Conservation (phyloP, 202 grass and related monocot genomes). For the Carex sylvatica region DNA sequence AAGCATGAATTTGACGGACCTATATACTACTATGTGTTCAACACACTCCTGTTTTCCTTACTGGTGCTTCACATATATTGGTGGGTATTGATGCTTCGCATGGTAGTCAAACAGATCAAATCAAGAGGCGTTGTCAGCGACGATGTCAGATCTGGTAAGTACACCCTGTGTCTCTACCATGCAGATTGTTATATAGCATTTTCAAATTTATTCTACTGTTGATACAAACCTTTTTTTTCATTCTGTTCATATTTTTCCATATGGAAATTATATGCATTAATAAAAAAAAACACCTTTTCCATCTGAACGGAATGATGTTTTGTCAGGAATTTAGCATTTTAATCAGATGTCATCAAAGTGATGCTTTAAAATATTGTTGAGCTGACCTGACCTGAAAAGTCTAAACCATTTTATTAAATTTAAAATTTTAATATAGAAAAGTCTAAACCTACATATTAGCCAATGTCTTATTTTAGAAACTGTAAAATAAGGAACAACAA, state of each 20-base stretch:
- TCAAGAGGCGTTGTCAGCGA: slow-evolving; percentile 66
- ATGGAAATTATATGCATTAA: neutral
- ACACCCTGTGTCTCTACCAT: neutral
- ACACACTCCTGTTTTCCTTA: slow-evolving; percentile 81
- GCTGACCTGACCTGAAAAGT: neutral
- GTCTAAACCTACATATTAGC: neutral
- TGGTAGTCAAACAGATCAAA: slow-evolving; percentile 78
- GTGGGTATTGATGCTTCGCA: slow-evolving; percentile 84
- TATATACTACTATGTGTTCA: slow-evolving; percentile 93
- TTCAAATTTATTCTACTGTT: neutral
- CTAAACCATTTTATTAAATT: neutral
- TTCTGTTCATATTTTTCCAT: slow-evolving; percentile 4
- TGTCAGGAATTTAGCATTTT: neutral
- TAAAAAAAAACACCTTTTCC: neutral
- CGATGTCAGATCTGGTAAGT: slow-evolving; percentile 86
- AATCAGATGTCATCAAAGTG: neutral
- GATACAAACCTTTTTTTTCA: neutral
- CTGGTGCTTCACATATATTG: slow-evolving; percentile 87
- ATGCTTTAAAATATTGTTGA: neutral
- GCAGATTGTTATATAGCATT: neutral
- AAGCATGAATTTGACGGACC: slow-evolving; percentile 62
- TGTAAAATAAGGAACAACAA: neutral
- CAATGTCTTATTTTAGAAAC: neutral
- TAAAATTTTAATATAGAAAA: neutral
- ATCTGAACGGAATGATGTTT: neutral